Percentiles rank a stretch among this genome's conserved stretches.
phyloP scores from a whole-genome alignment of 176 grass and related monocot species.

The Juncus effusus region DNA sequence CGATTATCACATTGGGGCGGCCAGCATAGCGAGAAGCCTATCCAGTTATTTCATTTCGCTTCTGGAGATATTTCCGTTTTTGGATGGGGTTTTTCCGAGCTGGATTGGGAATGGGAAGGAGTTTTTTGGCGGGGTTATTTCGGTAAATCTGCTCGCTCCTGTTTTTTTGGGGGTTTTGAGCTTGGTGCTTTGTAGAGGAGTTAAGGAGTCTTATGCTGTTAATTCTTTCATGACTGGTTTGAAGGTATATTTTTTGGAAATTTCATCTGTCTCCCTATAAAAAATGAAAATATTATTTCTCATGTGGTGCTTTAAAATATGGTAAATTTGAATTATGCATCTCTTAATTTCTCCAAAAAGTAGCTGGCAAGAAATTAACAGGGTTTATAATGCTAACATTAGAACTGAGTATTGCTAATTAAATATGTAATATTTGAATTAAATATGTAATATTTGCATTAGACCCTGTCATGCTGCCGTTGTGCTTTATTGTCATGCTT shows the following conservation, averaged over 20 bases:
- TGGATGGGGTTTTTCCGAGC: conserved; percentile 66
- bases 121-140: conserved; percentile 72
- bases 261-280: no score
- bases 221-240: conserved; percentile 90
- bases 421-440: no score
- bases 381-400: no score
- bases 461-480: no score
- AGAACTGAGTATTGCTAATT: no score
- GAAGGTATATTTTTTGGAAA: conserved; percentile 40
- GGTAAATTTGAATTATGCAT: no score
- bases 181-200: conserved; percentile 66
- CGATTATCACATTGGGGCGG: conserved; percentile 84
- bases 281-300: no score
- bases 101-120: conserved; percentile 91
- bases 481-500: no score
- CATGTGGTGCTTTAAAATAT: no score
- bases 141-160: conserved; percentile 84
- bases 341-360: no score
- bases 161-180: conserved; percentile 70
- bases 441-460: no score
- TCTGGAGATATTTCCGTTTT: conserved; percentile 71
- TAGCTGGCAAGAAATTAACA: no score
- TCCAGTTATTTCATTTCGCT: conserved; percentile 85
- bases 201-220: conserved; percentile 74
- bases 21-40: conserved; percentile 88